Evolutionary conservation across 257 asterid genomes (phyloP).

Genomic region (Coffea eugenioides): DNA sequence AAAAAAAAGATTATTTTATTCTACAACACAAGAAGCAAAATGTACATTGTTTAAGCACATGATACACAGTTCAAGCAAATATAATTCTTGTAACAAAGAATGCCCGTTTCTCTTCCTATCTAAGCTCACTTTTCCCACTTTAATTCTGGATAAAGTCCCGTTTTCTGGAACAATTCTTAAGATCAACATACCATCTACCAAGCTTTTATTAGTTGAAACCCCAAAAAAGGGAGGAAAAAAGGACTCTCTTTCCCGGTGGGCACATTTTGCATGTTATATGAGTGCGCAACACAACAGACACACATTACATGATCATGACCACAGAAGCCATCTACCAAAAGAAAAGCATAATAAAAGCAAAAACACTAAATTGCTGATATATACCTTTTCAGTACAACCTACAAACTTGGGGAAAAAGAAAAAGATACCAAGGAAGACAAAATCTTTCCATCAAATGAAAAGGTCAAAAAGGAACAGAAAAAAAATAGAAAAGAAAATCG

Average conservation of each 20-base stretch:
- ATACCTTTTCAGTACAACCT: not conserved
- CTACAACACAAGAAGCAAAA: no score
- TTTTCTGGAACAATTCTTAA: not conserved
- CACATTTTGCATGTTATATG: constrained; percentile 8
- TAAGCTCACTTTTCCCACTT: not conserved
- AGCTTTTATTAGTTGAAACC: not conserved
- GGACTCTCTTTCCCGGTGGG: not conserved
- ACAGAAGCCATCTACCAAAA: no score
- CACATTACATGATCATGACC: constrained; percentile 5
- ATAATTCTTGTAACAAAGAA: not conserved
- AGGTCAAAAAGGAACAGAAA: no score
- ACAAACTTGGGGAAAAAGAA: no score
- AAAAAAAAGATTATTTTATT: no score
- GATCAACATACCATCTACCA: not conserved
- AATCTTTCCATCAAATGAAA: no score
- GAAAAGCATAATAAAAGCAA: not conserved
- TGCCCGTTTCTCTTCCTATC: not conserved
- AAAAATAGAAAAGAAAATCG: no score
- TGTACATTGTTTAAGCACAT: no score
- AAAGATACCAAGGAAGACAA: no score
- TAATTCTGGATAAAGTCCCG: not conserved
- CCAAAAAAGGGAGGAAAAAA: not conserved
- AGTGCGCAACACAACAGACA: not conserved
- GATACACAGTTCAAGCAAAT: not conserved
- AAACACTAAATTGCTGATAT: not conserved